Base-by-base conservation (phyloP, 768 basidiomycete species). In the Lyophyllum shimeji region DNA sequence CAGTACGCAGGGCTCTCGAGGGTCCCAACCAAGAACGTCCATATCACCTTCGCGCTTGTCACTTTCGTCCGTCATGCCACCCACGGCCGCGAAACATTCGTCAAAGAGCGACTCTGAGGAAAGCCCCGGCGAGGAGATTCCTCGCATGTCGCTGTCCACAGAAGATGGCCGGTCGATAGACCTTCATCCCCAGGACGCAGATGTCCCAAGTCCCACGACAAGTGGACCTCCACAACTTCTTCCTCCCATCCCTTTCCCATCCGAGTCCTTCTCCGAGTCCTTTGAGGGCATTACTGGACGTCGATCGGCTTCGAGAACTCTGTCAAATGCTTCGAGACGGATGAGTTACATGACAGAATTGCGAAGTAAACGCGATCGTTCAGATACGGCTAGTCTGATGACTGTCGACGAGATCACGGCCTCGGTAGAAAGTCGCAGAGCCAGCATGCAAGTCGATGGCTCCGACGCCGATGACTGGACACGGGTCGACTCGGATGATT, bases 401-500 rank as follows among this genome's bases (percentile, higher is more conserved):
- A 99, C 96, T 0, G 92, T 99, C 21, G 96, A 99, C 65, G 94
- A 99, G 72, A 97, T 99, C 64, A 98, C 97, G 0, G 95, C 93
- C 9, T 90, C 96, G 65, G 90, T 99, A 7, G 96, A 84, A 65
- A 92, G 85, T 63, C 76, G 83, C 34, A 74, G 82, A 55, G 82
- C 79, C 51, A 85, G 81, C 63, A 79, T 75, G 63, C 73, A 65
- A 11, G 61, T 74, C 17, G 75, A 76, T 37, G 74, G 73, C 63
- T 73, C 74, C 58, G 77, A 76, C 23, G 73, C 76, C 13, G 85
- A 91, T 44, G 91, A 87, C 33, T 92, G 89, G 85, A 90, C 89
- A 0, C 82, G 82, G 62, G 85, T 91, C 3, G 86, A 85, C 45
- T 74, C 78, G 33, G 79, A 81, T 34, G 72, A 65, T 21, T 65